Conservation (phyloP, 371 early-diverging fungal genomes). For the Coemansia sp. region DNA sequence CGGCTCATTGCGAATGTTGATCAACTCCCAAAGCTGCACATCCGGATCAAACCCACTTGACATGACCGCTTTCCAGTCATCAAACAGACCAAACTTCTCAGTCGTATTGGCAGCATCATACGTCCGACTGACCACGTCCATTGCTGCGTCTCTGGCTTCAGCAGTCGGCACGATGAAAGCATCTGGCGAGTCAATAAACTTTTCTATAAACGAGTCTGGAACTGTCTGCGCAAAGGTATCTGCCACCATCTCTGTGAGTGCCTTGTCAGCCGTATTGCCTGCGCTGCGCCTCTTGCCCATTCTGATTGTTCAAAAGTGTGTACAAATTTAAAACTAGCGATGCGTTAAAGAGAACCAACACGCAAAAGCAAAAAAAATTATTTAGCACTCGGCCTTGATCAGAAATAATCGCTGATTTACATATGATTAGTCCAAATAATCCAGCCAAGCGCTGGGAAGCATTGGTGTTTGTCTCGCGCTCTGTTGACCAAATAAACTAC, state of each 20-base stretch:
- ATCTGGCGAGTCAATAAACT: constrained; percentile 28
- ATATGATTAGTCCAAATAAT: neutral
- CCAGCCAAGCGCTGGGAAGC: neutral
- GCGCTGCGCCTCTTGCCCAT: neutral
- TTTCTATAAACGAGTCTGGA: constrained; percentile 37
- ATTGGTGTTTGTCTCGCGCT: neutral
- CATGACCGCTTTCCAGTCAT: constrained; percentile 34
- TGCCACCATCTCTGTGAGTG: neutral
- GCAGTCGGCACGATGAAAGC: constrained; percentile 36
- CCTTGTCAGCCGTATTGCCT: neutral
- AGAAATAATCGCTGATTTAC: too few relatives aligned
- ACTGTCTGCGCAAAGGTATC: constrained; percentile 26
- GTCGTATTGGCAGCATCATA: constrained; percentile 46
- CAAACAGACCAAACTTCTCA: constrained; percentile 45
- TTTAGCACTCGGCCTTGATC: neutral
- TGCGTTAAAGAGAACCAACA: neutral
- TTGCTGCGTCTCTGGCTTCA: constrained; percentile 34
- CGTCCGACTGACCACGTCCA: constrained; percentile 39
- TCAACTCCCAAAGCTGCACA: constrained; percentile 92
- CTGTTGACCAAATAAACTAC: neutral
- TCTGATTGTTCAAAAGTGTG: neutral
- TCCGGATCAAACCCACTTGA: constrained; percentile 67
- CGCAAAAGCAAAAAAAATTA: constrained; percentile 6
- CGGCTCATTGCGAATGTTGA: constrained; percentile 79
- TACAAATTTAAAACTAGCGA: neutral